Evolutionary conservation across 768 basidiomycete genomes (phyloP).

Genomic region (Boletus patriciae): DNA sequence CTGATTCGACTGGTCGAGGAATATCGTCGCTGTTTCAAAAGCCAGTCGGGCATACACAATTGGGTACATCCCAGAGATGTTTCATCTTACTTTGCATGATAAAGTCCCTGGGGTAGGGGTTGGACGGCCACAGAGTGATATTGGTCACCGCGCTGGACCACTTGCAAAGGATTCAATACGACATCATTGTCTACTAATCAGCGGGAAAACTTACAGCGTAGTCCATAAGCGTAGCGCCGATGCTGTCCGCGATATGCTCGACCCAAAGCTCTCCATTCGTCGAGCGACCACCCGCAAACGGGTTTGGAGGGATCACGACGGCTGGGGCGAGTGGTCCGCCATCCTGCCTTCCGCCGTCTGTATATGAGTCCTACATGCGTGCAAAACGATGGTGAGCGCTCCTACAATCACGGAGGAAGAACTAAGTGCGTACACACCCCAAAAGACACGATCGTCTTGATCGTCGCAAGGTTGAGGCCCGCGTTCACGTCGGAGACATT

Average conservation of each 20-base stretch:
- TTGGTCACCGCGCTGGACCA: slow-evolving; percentile 47
- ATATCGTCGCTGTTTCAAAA: slow-evolving; percentile 38
- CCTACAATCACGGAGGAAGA: not conserved
- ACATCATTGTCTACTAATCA: too few species aligned
- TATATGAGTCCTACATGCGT: slow-evolving; percentile 45
- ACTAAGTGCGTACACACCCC: slow-evolving; percentile 36
- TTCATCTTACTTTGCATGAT: slow-evolving; percentile 43
- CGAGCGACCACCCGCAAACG: slow-evolving; percentile 49
- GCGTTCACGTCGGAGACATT: slow-evolving; percentile 48
- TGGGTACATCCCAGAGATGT: not conserved
- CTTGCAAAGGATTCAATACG: slow-evolving; percentile 14
- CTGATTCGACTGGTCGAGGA: slow-evolving; percentile 44
- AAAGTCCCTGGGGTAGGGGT: slow-evolving; percentile 47
- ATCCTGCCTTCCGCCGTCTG: slow-evolving; percentile 49
- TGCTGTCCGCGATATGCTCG: slow-evolving; percentile 43
- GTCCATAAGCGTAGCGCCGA: slow-evolving; percentile 45
- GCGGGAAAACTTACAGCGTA: slow-evolving; percentile 43
- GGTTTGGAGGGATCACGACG: slow-evolving; percentile 42
- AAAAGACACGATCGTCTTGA: slow-evolving; percentile 53
- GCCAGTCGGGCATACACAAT: not conserved
- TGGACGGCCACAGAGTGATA: slow-evolving; percentile 51
- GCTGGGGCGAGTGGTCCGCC: slow-evolving; percentile 44
- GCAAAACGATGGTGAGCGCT: not conserved
- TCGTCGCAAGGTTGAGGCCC: slow-evolving; percentile 38
- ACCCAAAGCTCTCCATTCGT: slow-evolving; percentile 55